These are phyloP conservation scores for Amborella trichopoda DNA, from an alignment of 164 flowering plant species.

Conservation along the genomic window DNA sequence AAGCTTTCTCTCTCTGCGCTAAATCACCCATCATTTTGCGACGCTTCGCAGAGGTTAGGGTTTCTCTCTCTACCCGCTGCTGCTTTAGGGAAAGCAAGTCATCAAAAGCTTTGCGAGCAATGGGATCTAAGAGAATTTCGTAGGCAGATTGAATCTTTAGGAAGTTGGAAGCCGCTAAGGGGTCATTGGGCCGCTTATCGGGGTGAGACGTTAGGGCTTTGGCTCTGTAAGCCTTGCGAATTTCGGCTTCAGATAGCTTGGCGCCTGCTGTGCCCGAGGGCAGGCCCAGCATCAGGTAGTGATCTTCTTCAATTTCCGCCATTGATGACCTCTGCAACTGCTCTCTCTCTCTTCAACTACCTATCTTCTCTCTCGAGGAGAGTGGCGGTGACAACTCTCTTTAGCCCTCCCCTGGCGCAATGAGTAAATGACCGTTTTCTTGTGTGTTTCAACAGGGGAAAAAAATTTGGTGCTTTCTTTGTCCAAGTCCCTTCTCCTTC, in stretches of 20 bases:
- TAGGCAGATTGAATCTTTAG: slow-evolving; percentile 58
- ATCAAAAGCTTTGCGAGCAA: slow-evolving; percentile 60
- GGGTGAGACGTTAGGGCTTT: slow-evolving; percentile 75
- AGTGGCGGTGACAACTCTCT: no score
- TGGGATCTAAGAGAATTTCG: slow-evolving; percentile 59
- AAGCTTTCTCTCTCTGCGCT: slow-evolving; percentile 46
- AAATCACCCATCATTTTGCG: slow-evolving; percentile 70
- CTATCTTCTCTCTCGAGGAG: no score
- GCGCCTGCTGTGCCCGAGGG: slow-evolving; percentile 85
- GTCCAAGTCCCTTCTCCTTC: no score
- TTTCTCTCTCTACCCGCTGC: slow-evolving; percentile 28
- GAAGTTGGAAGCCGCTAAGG: slow-evolving; percentile 50
- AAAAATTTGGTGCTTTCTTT: no score
- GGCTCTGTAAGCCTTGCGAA: slow-evolving; percentile 51
- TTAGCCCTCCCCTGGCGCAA: no score
- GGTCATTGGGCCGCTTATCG: slow-evolving; percentile 72
- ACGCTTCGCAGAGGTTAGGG: slow-evolving; percentile 40
- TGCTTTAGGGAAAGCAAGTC: slow-evolving; percentile 47
- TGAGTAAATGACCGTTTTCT: no score
- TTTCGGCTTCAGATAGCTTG: slow-evolving; percentile 51
- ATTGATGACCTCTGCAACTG: no score
- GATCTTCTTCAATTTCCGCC: slow-evolving; percentile 42
- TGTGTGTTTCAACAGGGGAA: no score
- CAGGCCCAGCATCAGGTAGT: slow-evolving; percentile 56
- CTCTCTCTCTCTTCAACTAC: no score